A percentile compares a stretch with the other conserved stretches of the same genome.
Conservation (phyloP, 176 grass and related monocot genomes). For the Carex scoparia region DNA sequence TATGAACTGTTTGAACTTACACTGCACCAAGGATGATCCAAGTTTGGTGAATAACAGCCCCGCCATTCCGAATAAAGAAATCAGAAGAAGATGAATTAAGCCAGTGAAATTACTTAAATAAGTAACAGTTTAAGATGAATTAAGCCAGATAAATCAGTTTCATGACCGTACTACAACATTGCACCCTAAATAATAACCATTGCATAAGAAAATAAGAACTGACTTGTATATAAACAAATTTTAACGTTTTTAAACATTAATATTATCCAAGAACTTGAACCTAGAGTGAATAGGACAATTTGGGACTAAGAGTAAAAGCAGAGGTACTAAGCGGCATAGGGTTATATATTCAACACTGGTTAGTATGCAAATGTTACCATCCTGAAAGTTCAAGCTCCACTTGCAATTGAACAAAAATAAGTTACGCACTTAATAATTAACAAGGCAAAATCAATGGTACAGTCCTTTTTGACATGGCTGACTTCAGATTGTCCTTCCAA, state of each 20-base stretch:
- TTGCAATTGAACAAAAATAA: neutral
- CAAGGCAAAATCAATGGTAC: neutral
- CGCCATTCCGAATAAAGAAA: neutral
- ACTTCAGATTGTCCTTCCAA: neutral
- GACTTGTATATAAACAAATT: neutral
- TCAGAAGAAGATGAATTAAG: conserved; percentile 1
- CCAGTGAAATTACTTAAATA: neutral
- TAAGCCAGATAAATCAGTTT: neutral
- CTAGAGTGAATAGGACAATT: neutral
- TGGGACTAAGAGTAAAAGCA: neutral
- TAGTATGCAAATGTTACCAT: neutral
- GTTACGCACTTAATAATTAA: neutral
- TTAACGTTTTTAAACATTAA: neutral
- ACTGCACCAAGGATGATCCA: conserved; percentile 22
- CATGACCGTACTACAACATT: neutral
- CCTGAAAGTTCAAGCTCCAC: neutral
- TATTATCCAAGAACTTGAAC: neutral
- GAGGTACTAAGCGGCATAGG: neutral
- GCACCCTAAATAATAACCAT: neutral
- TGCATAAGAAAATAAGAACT: neutral
- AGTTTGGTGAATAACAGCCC: conserved; percentile 2
- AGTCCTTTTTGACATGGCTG: neutral
- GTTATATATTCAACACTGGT: neutral
- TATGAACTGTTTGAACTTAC: conserved; percentile 13
- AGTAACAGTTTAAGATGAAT: neutral